Base-by-base conservation (phyloP, 805 yeast genomes). In the Saturnispora sekii region DNA sequence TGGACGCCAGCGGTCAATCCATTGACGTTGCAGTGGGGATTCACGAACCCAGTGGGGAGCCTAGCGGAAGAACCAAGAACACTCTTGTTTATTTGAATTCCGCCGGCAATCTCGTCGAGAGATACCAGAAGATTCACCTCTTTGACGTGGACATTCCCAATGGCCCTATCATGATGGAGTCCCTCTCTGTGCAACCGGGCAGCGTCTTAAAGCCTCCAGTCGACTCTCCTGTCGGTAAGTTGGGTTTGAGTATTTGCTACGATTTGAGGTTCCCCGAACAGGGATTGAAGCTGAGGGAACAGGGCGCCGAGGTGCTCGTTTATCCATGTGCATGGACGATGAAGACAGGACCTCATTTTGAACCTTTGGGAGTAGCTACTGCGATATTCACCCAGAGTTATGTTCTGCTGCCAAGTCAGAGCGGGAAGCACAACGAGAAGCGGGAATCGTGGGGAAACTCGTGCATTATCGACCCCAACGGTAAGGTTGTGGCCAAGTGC, bases 271-370 rank as follows among this genome's bases (percentile, higher is more conserved):
- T 87, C 58, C 95, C 96, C 0, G 96, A 88, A 58, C 64, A 84
- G 40, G 79, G 93, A 1, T 54, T 82, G 32, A 63, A 79, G 35
- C 63, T 84, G 32, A 66, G 95, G 42, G 58, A 74, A 9, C 53
- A 65, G 43, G 95, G 96, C 3, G 95, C 96, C 1, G 73, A 85
- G 47, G 66, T 90, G 17, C 53, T 90, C 34, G 74, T 90, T 2
- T 90, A 69, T 54, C 97, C 98, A 0, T 81, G 94, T 21, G 97
- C 97, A 0, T 93, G 94, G 70, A 93, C 96, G 0, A 75, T 84
- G 58, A 79, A 80, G 51, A 90, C 97, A 0, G 98, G 98, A 1
- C 86, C 90, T 1, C 98, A 90, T 57, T 90, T 97, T 95, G 78
- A 78, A 43, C 61, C 76, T 1, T 67, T 90, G 42, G 96, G 86